Evolutionary conservation across 331 rosid species (phyloP), one percentile per base, ranked within the genome.

Genomic region (Cydonia oblonga): DNA sequence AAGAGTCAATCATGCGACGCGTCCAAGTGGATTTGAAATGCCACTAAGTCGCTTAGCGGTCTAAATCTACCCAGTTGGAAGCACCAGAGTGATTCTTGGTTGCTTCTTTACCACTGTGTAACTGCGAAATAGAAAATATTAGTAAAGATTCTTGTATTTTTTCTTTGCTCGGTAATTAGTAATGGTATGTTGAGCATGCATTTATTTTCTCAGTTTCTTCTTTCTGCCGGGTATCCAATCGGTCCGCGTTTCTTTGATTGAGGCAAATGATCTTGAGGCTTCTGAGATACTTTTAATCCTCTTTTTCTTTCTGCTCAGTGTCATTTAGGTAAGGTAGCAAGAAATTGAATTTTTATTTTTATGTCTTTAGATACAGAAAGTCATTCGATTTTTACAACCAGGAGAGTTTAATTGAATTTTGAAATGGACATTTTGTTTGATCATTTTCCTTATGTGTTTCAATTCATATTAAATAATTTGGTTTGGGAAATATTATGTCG

Each of bases 61-160:
- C 28, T 40, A 40, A 59, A 71, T 5, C 59, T 42, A 22, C 29
- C 56, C 96, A 87, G 72, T 66, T 87, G 90, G 89, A 68, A 64
- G 66, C 25, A 67, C 30, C 63, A 66, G 90, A 89, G 86, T 35
- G 71, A 78, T 30, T 74, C 56, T 74, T 72, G 84, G 76, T 51
- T 52, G 10, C 38, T 13, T 76, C 54, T 3, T 18, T 1, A 40
- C 16, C 46, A 29, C 20, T 42, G n/a, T n/a, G n/a, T n/a, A n/a
- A n/a, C n/a, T n/a, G 22, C 12, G 70, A 3, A 24, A 59, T 13
- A 24, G 28, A 59, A 24, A 23, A 13, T 13, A 24, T 5, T 59
- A 19, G 11, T 20, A 46, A 46, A 5, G 53, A 15, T 46, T 5
- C 64, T 24, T 58, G 30, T 15, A 24, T 13, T 22, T 57, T 57